Base-by-base conservation (phyloP, 164 flowering plant genomes). In the Stephania japonica region DNA sequence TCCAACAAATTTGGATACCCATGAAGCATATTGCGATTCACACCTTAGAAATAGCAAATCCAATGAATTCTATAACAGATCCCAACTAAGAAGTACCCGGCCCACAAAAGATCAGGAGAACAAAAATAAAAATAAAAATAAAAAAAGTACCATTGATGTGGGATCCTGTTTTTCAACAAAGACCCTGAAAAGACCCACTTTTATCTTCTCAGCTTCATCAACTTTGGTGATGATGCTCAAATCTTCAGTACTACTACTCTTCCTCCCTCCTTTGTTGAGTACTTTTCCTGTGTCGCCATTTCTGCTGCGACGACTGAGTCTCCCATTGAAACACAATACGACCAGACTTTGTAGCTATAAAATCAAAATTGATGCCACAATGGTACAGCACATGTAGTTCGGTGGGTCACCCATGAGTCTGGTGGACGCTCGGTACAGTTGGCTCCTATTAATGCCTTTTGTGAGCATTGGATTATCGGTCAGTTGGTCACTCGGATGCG, bases 101-200 rank as follows among this genome's bases (percentile, higher is more conserved):
- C n/a, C 12, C 50, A 44, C 14, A 56, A 53, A 21, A 49, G 42
- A 38, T 42, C 12, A 66, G 14, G 18, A 24, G n/a, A n/a, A n/a
- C n/a, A 24, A 26, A 16, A 1, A 8, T 41, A 69, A 16, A 61
- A 5, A 38, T 0, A 7, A 12, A 25, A 63, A n/a, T n/a, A n/a
- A n/a, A n/a, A 19, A 27, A 6, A 42, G 25, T 1, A 84, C 89
- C 87, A 83, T 78, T 42, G 79, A 78, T 75, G 84, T 72, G 50
- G 87, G 84, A 78, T 85, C 86, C 67, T 82, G 70, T 5, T 21
- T 69, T 72, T 85, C 79, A 50, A 82, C 83, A 47, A 65, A 41
- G 49, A 75, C 75, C 73, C 87, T 80, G 87, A 87, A 73, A 0
- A 80, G 77, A 27, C 70, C 38, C 65, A 87, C 24, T 78, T 78